Evolutionary conservation across 163 green algal genomes (phyloP), one percentile per base, ranked within the genome.

Genomic region (Trebouxiophyceae sp.): DNA sequence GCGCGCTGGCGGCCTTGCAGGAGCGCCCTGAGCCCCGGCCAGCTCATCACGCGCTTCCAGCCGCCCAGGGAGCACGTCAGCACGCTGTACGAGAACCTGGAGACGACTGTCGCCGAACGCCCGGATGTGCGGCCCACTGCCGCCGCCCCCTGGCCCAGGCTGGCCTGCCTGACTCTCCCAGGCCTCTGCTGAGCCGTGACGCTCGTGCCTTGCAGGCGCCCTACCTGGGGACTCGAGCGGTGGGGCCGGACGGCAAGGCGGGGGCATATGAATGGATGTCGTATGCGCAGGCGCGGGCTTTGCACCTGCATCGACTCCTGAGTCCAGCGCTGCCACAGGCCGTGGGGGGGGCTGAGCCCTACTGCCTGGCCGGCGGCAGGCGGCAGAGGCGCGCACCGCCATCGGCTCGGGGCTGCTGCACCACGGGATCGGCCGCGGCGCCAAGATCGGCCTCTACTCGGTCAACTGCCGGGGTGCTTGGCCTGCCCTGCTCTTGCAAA

Each of bases 221-320:
- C 5, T 96, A 87, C 62, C 71, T 98, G 59, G 93, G 92, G 28
- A 87, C 77, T 20, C 82, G 92, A 20, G 72, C 72, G 20, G 68
- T 81, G 2, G 78, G 88, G 39, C 74, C 76, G 33, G 81, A 89
- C 57, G 89, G 87, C 44, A 82, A 84, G 47, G 60, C 81, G 6
- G 89, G 88, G 1, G 33, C 57, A 0, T 99, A 97, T 77, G 73
- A 84, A n/a, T 99, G 92, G 91, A 82, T 90, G 57, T 96, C 81
- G 12, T 99, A 96, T 73, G 65, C 60, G 0, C 76, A 96, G 77
- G 82, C n/a, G n/a, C n/a, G n/a, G n/a, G n/a, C n/a, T n/a, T n/a
- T n/a, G n/a, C n/a, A n/a, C n/a, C n/a, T n/a, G n/a, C n/a, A n/a
- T n/a, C n/a, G n/a, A n/a, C n/a, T n/a, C n/a, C n/a, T 87, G 23